Percentiles rank a stretch among this genome's conserved stretches.
phyloP scores from a whole-genome alignment of 306 rosid species.

The Urtica urens region DNA sequence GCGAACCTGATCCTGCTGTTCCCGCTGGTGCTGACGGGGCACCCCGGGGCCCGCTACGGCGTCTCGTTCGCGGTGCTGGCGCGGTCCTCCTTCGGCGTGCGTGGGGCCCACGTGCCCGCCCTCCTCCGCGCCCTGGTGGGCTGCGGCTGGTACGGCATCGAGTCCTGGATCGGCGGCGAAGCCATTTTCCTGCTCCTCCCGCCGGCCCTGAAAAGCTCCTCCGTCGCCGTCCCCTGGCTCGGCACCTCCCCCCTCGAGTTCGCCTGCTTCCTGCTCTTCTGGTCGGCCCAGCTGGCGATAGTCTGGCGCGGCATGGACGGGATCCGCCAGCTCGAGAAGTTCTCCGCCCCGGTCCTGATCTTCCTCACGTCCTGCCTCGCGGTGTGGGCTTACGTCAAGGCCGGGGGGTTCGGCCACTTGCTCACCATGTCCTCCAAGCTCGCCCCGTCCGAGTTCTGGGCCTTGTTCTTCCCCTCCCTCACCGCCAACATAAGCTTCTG shows the following conservation, averaged over 20 bases:
- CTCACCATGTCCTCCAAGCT: slow-evolving; percentile 62
- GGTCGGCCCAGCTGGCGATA: slow-evolving; percentile 51
- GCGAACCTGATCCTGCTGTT: slow-evolving; percentile 50
- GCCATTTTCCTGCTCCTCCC: slow-evolving; percentile 73
- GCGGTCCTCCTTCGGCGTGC: slow-evolving; percentile 73
- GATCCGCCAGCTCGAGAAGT: slow-evolving; percentile 60
- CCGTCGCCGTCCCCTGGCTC: slow-evolving; percentile 36
- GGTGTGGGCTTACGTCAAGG: slow-evolving; percentile 54
- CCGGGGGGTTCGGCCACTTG: slow-evolving; percentile 74
- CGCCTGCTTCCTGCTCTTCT: slow-evolving; percentile 48
- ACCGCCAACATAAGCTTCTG: slow-evolving; percentile 89
- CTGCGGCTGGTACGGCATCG: slow-evolving; percentile 99
- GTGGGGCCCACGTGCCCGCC: slow-evolving; percentile 78
- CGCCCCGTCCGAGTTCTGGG: slow-evolving; percentile 45
- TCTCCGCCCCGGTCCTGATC: slow-evolving; percentile 77
- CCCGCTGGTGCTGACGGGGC: slow-evolving; percentile 63
- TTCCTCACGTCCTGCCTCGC: slow-evolving; percentile 42
- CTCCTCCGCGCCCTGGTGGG: slow-evolving; percentile 71
- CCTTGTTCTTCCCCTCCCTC: slow-evolving; percentile 67
- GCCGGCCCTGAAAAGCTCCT: slow-evolving; percentile 26
- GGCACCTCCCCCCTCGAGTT: slow-evolving; percentile 84
- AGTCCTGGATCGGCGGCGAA: slow-evolving; percentile 93
- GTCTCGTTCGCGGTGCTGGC: slow-evolving; percentile 77
- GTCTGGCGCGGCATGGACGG: slow-evolving; percentile 85
- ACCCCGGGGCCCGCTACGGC: slow-evolving; percentile 73